Conservation (phyloP, 371 early-diverging fungal species). For the Conidiobolus incongruus region DNA sequence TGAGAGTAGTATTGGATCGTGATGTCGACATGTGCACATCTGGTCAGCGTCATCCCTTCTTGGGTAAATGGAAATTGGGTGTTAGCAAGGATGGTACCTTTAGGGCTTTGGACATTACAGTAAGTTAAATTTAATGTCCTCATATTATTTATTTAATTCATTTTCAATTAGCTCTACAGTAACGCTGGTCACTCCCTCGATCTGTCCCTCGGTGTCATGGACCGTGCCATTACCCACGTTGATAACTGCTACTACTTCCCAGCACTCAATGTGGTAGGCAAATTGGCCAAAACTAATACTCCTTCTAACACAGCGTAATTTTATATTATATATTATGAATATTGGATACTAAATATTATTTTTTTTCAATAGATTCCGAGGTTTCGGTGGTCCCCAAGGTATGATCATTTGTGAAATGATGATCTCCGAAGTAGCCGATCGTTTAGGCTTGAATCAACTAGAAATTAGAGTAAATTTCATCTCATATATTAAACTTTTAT, state of each 20-base stretch:
- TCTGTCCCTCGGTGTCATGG: conserved; percentile 37
- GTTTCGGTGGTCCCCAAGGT: conserved; percentile 56
- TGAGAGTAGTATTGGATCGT: conserved; percentile 44
- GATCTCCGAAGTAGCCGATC: conserved; percentile 41
- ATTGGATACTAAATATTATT: conserved; percentile 3
- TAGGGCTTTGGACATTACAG: conserved; percentile 21
- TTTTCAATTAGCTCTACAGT: conserved; percentile 14
- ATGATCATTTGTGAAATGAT: conserved; percentile 45
- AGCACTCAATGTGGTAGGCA: conserved; percentile 26
- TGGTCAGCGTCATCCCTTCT: conserved; percentile 56
- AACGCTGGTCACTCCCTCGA: conserved; percentile 54
- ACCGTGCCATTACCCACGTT: conserved; percentile 37
- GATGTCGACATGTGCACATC: conserved; percentile 52
- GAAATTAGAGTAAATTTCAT: conserved; percentile 14
- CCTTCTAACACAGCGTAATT: conserved; percentile 42
- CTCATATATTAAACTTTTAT: background rate
- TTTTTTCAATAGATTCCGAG: conserved; percentile 17
- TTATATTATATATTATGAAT: conserved; percentile 3
- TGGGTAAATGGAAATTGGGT: conserved; percentile 41
- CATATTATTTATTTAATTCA: background rate
- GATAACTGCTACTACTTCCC: conserved; percentile 51
- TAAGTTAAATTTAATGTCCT: background rate
- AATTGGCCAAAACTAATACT: conserved; percentile 45
- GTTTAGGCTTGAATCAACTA: conserved; percentile 22
- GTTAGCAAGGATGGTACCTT: conserved; percentile 31